phyloP scores from a whole-genome alignment of 2,329 filamentous ascomycete genomes.

The Amylocarpus encephaloides region DNA sequence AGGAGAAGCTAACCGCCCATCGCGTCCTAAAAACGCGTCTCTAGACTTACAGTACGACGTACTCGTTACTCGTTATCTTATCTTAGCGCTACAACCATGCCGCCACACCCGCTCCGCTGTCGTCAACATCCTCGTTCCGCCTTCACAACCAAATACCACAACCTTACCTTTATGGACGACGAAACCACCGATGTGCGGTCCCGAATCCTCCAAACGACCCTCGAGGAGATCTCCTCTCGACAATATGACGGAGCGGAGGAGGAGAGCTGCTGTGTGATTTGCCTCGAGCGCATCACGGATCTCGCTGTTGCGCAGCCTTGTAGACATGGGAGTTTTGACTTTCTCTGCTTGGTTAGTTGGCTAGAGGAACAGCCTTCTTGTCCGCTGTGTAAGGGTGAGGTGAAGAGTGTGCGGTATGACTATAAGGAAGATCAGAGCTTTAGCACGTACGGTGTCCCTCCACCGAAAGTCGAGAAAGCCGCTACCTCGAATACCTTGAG shows the following conservation, averaged over 20 bases:
- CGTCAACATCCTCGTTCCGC: neutral
- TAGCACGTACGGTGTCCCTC: conserved; percentile 52
- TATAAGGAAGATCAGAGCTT: conserved; percentile 45
- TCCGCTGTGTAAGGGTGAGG: conserved; percentile 64
- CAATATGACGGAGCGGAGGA: conserved; percentile 27
- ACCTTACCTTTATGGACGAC: conserved; percentile 27
- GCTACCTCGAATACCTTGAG: conserved; percentile 7
- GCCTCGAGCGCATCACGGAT: conserved; percentile 69
- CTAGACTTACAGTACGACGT: too few relatives aligned
- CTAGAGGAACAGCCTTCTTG: conserved; percentile 65
- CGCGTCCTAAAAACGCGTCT: conserved; percentile 2
- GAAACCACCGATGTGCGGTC: conserved; percentile 37
- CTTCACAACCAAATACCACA: neutral
- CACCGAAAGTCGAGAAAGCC: conserved; percentile 13
- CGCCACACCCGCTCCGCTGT: neutral
- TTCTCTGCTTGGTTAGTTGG: conserved; percentile 78
- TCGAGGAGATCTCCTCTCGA: conserved; percentile 35
- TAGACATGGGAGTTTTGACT: conserved; percentile 76
- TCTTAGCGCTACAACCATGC: neutral
- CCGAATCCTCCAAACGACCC: conserved; percentile 38
- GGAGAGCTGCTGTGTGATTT: conserved; percentile 71
- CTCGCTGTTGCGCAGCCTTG: conserved; percentile 69
- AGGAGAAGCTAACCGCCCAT: neutral
- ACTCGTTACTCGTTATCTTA: neutral
- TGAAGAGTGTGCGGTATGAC: conserved; percentile 59